Base-by-base conservation (phyloP, 495 filamentous ascomycete genomes). In the Penicillium dipodomyicola region DNA sequence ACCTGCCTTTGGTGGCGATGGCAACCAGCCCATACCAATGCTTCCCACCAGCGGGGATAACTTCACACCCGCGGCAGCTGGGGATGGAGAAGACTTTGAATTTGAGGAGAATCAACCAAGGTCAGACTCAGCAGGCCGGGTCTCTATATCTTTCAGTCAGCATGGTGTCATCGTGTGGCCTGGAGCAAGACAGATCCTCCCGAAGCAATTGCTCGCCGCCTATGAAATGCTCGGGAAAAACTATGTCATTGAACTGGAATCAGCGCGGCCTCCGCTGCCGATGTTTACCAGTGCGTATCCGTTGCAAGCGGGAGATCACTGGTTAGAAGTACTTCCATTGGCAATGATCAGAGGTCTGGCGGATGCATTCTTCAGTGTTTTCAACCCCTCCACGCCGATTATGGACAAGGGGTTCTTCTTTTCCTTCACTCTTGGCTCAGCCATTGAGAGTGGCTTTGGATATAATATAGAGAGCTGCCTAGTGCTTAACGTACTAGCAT, bases 401-500 rank as follows among this genome's bases (percentile, higher is more conserved):
- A 77, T 79, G 72, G 76, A 79, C 37, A 76, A 75, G 57, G 70
- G 68, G 27, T 79, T 74, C 54, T 79, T 74, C 58, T 77, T 77
- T 60, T 67, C 73, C 0, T 72, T 72, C 35, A 79, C 76, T 2
- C 68, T 79, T 7, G 73, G 74, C 3, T 62, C 74, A 1, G 76
- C 72, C 0, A 75, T 79, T 17, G 72, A 77, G 52, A 74, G 67
- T 42, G 67, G 67, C 4, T 79, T 77, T 53, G 73, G 73, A 0
- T 77, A 72, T 40, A 77, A 70, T 3, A 64, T 79, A 50, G 76
- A 79, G 49, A 79, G 68, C 54, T 79, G 76, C 43, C 29, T 79
- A 10, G 73, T 74, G 27, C 64, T 79, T 17, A 76, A 71, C 48
- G 67, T 77, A n/a, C 64, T 79, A 60, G 76, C 76, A 12, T 44